These are phyloP conservation scores for Nyssa sinensis DNA, from an alignment of 148 eudicot genomes.

Conservation along the genomic window DNA sequence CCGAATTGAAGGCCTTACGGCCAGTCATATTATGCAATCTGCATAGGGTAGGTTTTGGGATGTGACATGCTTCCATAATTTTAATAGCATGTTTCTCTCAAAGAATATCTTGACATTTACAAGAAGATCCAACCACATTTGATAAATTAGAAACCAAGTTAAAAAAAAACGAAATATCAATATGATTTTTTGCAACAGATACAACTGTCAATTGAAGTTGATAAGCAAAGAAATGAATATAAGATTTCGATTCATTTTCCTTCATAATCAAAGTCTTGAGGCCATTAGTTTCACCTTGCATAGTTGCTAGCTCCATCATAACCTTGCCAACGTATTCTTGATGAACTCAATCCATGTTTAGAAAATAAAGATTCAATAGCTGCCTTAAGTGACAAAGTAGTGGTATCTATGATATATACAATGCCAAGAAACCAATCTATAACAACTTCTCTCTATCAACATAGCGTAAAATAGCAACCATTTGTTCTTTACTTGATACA, in stretches of 20 bases:
- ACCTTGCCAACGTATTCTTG: too few relatives aligned
- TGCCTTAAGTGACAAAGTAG: slow-evolving; percentile 5
- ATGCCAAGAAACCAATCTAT: slow-evolving; percentile 1
- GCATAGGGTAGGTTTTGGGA: too few relatives aligned
- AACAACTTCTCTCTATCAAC: neutral
- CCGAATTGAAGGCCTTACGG: too few relatives aligned
- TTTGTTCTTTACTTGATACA: slow-evolving; percentile 12
- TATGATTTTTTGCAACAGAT: too few relatives aligned
- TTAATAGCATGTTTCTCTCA: neutral
- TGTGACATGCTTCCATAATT: neutral
- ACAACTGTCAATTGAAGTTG: too few relatives aligned
- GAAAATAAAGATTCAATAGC: slow-evolving; percentile 12
- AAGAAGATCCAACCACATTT: slow-evolving; percentile 4
- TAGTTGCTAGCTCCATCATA: slow-evolving; percentile 16
- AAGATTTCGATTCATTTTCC: neutral
- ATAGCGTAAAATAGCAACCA: neutral
- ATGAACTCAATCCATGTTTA: slow-evolving; percentile 11
- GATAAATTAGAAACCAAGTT: neutral
- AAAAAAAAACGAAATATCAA: neutral
- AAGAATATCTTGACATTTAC: neutral
- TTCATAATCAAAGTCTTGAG: slow-evolving; percentile 3
- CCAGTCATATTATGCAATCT: too few relatives aligned
- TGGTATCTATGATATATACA: slow-evolving; percentile 9
- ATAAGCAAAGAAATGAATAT: neutral
- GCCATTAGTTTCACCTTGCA: slow-evolving; percentile 6